A percentile compares a stretch with the other conserved stretches of the same genome.
Evolutionary conservation across 129 eudicot genomes (phyloP).

Genomic region (Smallanthus sonchifolius): DNA sequence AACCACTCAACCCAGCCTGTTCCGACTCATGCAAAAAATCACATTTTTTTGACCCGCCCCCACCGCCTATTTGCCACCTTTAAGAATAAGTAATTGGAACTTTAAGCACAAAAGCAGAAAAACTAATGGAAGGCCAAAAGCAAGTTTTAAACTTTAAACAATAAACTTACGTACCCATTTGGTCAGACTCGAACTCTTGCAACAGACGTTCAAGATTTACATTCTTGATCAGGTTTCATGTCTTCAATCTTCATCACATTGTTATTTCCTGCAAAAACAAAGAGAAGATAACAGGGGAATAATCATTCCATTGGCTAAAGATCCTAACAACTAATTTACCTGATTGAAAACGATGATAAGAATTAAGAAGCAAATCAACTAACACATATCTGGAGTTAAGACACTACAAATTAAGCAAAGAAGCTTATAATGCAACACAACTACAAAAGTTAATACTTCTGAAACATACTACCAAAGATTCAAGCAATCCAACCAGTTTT

Average conservation of each 20-base stretch:
- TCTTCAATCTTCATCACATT: neutral
- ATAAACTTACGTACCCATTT: constrained; percentile 16
- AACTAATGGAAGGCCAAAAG: neutral
- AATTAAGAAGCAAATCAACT: constrained; percentile 10
- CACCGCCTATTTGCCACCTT: neutral
- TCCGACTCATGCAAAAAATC: neutral
- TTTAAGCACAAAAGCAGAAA: neutral
- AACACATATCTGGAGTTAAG: constrained; percentile 25
- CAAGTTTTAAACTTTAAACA: constrained; percentile 12
- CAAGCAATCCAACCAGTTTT: constrained; percentile 39
- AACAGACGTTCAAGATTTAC: neutral
- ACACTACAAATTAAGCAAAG: constrained; percentile 30
- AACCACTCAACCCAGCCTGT: neutral
- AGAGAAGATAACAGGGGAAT: constrained; percentile 22
- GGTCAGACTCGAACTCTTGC: constrained; percentile 14
- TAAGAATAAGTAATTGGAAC: neutral
- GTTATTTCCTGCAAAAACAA: constrained; percentile 31
- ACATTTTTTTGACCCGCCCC: neutral
- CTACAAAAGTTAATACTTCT: constrained; percentile 22
- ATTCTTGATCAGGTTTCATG: constrained; percentile 2
- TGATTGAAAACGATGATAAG: neutral
- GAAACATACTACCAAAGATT: constrained; percentile 34
- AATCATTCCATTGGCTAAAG: constrained; percentile 13
- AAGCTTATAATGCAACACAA: constrained; percentile 32
- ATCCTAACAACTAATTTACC: neutral